Conservation (phyloP, 768 basidiomycete genomes). For the Tephrocybe sp. region DNA sequence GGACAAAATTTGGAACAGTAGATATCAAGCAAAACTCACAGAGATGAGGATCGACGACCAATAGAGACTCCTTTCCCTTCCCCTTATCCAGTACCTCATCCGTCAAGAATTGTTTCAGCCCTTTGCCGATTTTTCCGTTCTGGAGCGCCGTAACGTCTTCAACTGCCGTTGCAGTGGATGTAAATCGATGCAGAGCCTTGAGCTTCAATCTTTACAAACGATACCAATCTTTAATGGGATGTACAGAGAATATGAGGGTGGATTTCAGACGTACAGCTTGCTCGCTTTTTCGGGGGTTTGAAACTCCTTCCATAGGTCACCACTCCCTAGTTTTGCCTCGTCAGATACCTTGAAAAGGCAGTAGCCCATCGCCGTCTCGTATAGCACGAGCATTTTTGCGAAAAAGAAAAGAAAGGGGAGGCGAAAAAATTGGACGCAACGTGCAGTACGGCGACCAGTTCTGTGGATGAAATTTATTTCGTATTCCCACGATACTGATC, state of each 20-base stretch:
- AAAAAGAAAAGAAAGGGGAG: not conserved
- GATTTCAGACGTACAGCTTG: slow-evolving; percentile 67
- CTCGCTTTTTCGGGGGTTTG: slow-evolving; percentile 89
- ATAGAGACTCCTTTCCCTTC: slow-evolving; percentile 80
- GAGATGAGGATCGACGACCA: slow-evolving; percentile 88
- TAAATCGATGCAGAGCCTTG: slow-evolving; percentile 94
- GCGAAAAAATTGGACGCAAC: not conserved
- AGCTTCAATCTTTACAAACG: slow-evolving; percentile 70
- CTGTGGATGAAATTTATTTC: slow-evolving; percentile 23
- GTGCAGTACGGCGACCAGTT: slow-evolving; percentile 1
- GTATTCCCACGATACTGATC: slow-evolving; percentile 23
- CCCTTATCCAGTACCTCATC: slow-evolving; percentile 86
- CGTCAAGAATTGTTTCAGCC: slow-evolving; percentile 89
- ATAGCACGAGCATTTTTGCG: slow-evolving; percentile 87
- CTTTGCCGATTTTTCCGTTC: slow-evolving; percentile 90
- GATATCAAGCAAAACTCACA: slow-evolving; percentile 48
- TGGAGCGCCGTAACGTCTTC: slow-evolving; percentile 95
- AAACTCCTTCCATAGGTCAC: slow-evolving; percentile 90
- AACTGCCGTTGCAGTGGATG: slow-evolving; percentile 93
- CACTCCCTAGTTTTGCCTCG: slow-evolving; percentile 81
- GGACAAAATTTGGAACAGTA: not conserved
- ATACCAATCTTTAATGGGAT: not conserved
- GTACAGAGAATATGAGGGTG: slow-evolving; percentile 7
- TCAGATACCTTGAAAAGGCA: slow-evolving; percentile 96
- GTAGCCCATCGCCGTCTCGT: slow-evolving; percentile 95